Conservation (phyloP, 192 early-diverging fungal genomes). For the Ramicandelaber brevisporus region DNA sequence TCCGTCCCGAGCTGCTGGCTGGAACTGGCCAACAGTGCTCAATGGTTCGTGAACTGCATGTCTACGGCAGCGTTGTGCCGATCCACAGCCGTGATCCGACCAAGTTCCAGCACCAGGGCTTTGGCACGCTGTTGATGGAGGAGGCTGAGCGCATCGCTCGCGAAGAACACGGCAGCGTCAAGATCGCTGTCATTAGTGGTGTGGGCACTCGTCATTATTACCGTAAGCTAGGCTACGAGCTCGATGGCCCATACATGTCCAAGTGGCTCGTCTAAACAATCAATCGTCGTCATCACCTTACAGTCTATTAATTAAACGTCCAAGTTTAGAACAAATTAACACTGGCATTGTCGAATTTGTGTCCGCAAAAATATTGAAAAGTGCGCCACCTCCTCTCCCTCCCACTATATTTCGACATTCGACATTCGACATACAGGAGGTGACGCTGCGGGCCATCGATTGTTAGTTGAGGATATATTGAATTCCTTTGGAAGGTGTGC, state of each 20-base stretch:
- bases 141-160: conserved; percentile 95
- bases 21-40: conserved; percentile 57
- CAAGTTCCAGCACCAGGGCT: conserved; percentile 99
- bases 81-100: conserved; percentile 89
- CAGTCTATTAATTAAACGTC: too few relatives aligned
- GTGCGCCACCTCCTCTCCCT: too few relatives aligned
- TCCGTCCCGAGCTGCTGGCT: conserved; percentile 87
- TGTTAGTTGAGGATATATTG: too few relatives aligned
- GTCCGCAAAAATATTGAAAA: too few relatives aligned
- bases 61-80: conserved; percentile 91
- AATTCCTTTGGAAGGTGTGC: too few relatives aligned
- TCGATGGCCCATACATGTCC: conserved; percentile 95
- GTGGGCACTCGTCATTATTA: conserved; percentile 97
- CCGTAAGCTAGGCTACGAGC: conserved; percentile 79
- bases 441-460: too few relatives aligned
- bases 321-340: too few relatives aligned
- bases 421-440: too few relatives aligned
- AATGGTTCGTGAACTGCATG: conserved; percentile 92
- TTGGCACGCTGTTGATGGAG: conserved; percentile 96
- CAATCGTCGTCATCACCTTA: too few relatives aligned
- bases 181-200: conserved; percentile 89
- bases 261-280: conserved; percentile 43
- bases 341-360: too few relatives aligned
- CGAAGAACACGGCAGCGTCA: conserved; percentile 87
- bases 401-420: too few relatives aligned